Evolutionary conservation across 2,329 filamentous ascomycete genomes (phyloP).

Genomic region (Endothia cerciana): DNA sequence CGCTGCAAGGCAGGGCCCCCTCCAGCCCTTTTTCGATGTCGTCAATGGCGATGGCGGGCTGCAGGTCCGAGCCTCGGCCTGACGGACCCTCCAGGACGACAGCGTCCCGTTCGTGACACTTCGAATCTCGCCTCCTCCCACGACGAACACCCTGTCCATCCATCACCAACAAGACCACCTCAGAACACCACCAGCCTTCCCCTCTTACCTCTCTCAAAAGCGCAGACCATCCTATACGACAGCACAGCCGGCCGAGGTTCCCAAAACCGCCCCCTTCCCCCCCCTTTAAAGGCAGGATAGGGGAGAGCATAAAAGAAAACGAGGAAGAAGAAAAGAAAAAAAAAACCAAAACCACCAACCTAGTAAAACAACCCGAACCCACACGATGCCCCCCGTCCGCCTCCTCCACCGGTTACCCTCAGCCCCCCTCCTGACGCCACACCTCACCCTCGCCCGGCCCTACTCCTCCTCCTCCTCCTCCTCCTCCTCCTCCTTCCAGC

Average conservation of each 20-base stretch:
- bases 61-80: conserved; percentile 21
- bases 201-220: too few relatives aligned
- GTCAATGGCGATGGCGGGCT: conserved; percentile 15
- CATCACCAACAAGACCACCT: not conserved
- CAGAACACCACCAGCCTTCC: not conserved
- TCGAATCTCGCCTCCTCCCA: too few relatives aligned
- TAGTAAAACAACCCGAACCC: not conserved
- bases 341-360: not conserved
- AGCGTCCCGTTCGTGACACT: not conserved
- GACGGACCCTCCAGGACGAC: too few relatives aligned
- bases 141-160: not conserved
- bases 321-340: not conserved
- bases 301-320: too few relatives aligned
- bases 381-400: conserved; percentile 21
- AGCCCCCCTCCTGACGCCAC: not conserved
- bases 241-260: too few relatives aligned
- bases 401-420: conserved; percentile 5
- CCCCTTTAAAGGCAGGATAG: too few relatives aligned
- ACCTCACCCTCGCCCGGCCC: conserved; percentile 31
- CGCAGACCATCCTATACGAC: too few relatives aligned
- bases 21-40: conserved; percentile 19
- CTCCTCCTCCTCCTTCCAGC: conserved; percentile 48
- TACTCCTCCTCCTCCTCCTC: conserved; percentile 39
- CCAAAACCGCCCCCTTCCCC: too few relatives aligned
- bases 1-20: too few relatives aligned